phyloP scores from a whole-genome alignment of 163 green algal species.

The Scenedesmus sp. region DNA sequence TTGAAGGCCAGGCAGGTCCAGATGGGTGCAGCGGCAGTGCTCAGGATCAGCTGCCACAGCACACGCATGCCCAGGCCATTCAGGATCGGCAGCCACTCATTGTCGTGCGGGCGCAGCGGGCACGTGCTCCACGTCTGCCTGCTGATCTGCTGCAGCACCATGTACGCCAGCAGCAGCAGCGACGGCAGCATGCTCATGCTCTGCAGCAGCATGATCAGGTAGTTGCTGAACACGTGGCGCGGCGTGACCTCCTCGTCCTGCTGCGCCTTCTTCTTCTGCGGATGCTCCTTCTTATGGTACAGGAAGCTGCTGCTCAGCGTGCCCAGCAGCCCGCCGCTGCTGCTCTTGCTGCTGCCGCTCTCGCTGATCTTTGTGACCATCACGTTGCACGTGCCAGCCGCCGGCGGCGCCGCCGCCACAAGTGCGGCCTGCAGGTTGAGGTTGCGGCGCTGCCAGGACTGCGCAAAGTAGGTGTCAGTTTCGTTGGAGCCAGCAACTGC shows the following conservation, averaged over 20 bases:
- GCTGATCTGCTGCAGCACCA: constrained; percentile 51
- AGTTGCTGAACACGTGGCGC: constrained; percentile 42
- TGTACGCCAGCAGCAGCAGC: constrained; percentile 44
- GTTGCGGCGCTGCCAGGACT: constrained; percentile 43
- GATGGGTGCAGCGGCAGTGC: constrained; percentile 36
- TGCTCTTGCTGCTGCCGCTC: constrained; percentile 29
- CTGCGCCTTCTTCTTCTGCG: background rate
- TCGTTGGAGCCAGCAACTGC: background rate
- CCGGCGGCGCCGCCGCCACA: background rate
- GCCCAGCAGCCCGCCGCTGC: background rate
- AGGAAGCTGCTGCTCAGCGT: background rate
- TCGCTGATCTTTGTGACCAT: constrained; percentile 1
- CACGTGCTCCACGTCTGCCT: constrained; percentile 43
- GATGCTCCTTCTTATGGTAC: background rate
- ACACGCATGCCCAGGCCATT: constrained; percentile 40
- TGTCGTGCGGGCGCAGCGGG: constrained; percentile 25
- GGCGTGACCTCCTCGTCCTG: constrained; percentile 3
- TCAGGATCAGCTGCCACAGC: constrained; percentile 43
- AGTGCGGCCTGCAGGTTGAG: constrained; percentile 36
- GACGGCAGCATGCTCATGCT: constrained; percentile 45
- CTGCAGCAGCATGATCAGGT: constrained; percentile 53
- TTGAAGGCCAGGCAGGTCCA: constrained; percentile 48
- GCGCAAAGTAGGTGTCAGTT: constrained; percentile 38
- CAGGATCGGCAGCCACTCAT: constrained; percentile 38
- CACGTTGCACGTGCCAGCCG: constrained; percentile 4